Evolutionary conservation across 306 rosid species (phyloP).

Genomic region (Adenanthera pavonina): DNA sequence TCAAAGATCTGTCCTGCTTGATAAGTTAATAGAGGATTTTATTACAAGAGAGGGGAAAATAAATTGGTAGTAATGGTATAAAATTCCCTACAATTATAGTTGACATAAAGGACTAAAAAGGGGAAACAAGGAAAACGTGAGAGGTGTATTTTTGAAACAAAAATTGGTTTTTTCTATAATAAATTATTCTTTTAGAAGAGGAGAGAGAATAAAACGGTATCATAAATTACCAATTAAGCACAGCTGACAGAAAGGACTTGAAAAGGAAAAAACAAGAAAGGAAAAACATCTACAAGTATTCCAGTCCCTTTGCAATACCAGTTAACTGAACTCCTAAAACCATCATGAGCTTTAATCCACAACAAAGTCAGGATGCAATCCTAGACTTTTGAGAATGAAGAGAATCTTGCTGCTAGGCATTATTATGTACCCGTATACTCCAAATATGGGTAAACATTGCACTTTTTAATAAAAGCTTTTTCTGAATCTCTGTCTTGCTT

Average conservation of each 20-base stretch:
- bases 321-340: not conserved
- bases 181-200: not conserved
- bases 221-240: not conserved
- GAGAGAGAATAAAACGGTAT: not conserved
- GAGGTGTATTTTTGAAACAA: not conserved
- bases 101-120: too few species aligned
- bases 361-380: slow-evolving; percentile 33
- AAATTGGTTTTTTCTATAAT: not conserved
- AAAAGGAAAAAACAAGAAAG: not conserved
- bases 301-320: not conserved
- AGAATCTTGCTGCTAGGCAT: not conserved
- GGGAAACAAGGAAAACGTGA: too few species aligned
- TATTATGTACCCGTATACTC: slow-evolving; percentile 19
- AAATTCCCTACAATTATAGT: too few species aligned
- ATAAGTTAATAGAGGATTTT: too few species aligned
- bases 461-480: not conserved
- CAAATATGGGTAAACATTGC: not conserved
- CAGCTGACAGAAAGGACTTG: not conserved
- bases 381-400: not conserved
- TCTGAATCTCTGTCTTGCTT: not conserved
- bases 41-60: too few species aligned
- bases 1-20: too few species aligned
- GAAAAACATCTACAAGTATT: not conserved
- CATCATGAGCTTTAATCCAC: slow-evolving; percentile 2
- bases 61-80: too few species aligned